Evolutionary conservation across 1,284 basidiomycete genomes (phyloP).

Genomic region (Trichosporon asahii): DNA sequence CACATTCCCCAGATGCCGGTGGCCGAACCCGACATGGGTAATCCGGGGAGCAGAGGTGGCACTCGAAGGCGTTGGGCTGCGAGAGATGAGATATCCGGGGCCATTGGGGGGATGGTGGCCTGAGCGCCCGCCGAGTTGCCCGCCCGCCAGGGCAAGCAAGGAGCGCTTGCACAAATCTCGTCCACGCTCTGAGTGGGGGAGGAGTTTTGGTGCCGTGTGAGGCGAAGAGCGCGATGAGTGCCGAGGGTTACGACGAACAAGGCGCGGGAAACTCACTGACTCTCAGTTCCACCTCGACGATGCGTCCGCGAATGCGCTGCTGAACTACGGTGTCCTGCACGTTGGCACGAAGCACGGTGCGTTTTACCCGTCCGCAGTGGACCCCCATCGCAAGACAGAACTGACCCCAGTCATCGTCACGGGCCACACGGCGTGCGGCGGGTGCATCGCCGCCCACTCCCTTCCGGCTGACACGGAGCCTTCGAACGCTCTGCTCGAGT

Average conservation of each 20-base stretch:
- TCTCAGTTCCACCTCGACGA: conserved; percentile 20
- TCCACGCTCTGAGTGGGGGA: neutral
- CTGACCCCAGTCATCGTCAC: conserved; percentile 64
- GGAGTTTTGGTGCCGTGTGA: neutral
- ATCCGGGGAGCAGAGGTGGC: neutral
- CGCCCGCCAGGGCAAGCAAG: neutral
- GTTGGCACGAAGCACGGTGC: conserved; percentile 78
- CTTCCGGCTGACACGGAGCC: conserved; percentile 22
- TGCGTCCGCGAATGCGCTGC: conserved; percentile 63
- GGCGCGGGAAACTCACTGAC: neutral
- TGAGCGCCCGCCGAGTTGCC: neutral
- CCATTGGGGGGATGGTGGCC: too few relatives aligned
- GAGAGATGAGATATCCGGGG: neutral
- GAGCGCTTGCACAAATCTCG: too few relatives aligned
- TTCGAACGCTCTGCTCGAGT: conserved; percentile 62
- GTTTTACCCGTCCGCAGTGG: too few relatives aligned
- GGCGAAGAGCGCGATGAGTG: too few relatives aligned
- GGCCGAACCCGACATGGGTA: neutral
- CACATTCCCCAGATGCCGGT: neutral
- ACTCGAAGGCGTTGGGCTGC: too few relatives aligned
- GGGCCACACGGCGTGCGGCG: conserved; percentile 78
- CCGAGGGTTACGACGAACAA: neutral
- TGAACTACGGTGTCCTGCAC: conserved; percentile 73
- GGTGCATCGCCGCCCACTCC: conserved; percentile 61
- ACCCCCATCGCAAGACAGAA: too few relatives aligned